Evolutionary conservation across 345 rosid species (phyloP).

Genomic region (Combretum micranthum): DNA sequence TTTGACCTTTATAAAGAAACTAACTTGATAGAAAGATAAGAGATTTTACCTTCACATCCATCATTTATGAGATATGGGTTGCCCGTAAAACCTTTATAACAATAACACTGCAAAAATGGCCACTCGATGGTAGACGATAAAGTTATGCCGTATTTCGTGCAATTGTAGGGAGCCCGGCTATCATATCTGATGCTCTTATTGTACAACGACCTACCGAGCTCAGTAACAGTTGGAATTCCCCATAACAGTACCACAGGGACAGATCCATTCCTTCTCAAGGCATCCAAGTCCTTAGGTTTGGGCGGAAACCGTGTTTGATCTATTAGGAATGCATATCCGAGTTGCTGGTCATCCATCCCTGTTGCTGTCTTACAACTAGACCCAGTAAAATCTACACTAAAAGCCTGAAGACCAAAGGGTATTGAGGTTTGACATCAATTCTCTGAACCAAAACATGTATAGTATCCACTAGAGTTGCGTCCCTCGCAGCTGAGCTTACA

Average conservation of each 20-base stretch:
- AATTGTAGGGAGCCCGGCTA: neutral
- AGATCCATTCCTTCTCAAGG: neutral
- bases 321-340: neutral
- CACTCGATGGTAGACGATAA: neutral
- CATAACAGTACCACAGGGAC: neutral
- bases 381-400: neutral
- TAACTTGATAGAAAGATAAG: neutral
- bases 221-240: neutral
- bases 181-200: neutral
- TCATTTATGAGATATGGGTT: neutral
- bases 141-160: neutral
- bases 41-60: slow-evolving; percentile 2
- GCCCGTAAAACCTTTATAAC: neutral
- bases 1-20: neutral
- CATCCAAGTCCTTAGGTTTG: neutral
- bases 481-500: neutral
- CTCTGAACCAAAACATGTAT: neutral
- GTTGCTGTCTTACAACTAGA: neutral
- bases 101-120: neutral
- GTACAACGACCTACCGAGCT: neutral
- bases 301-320: neutral
- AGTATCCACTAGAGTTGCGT: neutral
- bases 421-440: neutral
- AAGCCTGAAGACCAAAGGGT: neutral
- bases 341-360: neutral